These are phyloP conservation scores for Rhizodiscina lignyota DNA, from an alignment of 495 filamentous ascomycete species.

Conservation along the genomic window DNA sequence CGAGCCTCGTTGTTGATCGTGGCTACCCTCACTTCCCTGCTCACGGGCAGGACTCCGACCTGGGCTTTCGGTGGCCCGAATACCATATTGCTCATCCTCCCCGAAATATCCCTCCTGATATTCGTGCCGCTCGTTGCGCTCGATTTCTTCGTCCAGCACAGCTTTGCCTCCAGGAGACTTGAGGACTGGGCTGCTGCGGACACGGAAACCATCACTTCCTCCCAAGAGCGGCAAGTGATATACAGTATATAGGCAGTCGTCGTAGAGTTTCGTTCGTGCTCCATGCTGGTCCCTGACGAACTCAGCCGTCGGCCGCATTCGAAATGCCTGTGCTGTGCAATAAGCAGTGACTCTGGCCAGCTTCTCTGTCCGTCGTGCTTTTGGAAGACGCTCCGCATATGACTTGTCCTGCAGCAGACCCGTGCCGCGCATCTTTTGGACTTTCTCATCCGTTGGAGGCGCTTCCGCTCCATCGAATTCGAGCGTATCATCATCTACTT, in stretches of 20 bases:
- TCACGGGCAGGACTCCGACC: neutral
- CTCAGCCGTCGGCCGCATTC: conserved; percentile 65
- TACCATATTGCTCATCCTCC: conserved; percentile 24
- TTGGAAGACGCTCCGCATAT: conserved; percentile 88
- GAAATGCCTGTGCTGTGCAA: conserved; percentile 86
- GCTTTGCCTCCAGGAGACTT: conserved; percentile 89
- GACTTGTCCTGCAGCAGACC: conserved; percentile 47
- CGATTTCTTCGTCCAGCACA: conserved; percentile 88
- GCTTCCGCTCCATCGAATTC: conserved; percentile 35
- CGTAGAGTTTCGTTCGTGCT: conserved; percentile 95
- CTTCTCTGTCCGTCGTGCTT: conserved; percentile 73
- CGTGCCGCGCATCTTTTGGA: conserved; percentile 43
- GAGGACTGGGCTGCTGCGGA: conserved; percentile 76
- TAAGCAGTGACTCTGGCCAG: conserved; percentile 39
- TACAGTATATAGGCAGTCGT: conserved; percentile 90
- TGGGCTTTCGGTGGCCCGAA: conserved; percentile 6
- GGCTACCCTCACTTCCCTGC: conserved; percentile 15
- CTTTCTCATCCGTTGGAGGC: conserved; percentile 66
- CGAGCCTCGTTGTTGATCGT: conserved; percentile 1
- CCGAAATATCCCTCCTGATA: conserved; percentile 80
- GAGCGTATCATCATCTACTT: conserved; percentile 34
- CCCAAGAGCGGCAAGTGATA: conserved; percentile 84
- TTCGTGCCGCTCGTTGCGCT: conserved; percentile 75
- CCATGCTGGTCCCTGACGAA: conserved; percentile 82
- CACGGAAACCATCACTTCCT: conserved; percentile 67